Conservation (phyloP, 1,284 basidiomycete species). For the Puccinia polysora region DNA sequence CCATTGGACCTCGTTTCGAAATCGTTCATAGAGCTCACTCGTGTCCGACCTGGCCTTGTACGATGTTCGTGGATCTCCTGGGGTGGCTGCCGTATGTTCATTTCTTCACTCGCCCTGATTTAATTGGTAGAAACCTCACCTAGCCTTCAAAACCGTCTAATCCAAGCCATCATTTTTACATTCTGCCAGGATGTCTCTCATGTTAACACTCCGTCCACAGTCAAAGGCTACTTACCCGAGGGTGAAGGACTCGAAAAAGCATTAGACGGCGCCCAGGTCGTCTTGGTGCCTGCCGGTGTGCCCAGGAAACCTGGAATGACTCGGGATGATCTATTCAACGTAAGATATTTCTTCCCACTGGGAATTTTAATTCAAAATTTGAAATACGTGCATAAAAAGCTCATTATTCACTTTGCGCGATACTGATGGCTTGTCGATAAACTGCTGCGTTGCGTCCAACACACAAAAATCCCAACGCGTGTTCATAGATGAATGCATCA, state of each 20-base stretch:
- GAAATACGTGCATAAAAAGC: too few species aligned
- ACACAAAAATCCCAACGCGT: too few species aligned
- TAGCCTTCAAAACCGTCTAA: not conserved
- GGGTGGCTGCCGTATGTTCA: constrained; percentile 69
- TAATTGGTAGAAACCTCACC: too few species aligned
- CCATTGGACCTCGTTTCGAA: too few species aligned
- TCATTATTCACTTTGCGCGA: too few species aligned
- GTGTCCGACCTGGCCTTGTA: constrained; percentile 67
- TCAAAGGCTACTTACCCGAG: constrained; percentile 56
- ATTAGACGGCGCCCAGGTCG: constrained; percentile 76
- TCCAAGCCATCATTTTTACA: not conserved
- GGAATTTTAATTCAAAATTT: too few species aligned
- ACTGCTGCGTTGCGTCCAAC: too few species aligned
- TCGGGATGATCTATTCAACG: constrained; percentile 91
- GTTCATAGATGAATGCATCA: constrained; percentile 97
- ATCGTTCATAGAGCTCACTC: constrained; percentile 43
- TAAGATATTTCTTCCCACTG: constrained; percentile 51
- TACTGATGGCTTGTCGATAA: too few species aligned
- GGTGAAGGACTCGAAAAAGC: constrained; percentile 72
- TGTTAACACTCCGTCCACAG: constrained; percentile 55
- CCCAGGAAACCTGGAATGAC: constrained; percentile 87
- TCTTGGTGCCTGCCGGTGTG: constrained; percentile 95
- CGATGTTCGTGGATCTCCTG: constrained; percentile 95
- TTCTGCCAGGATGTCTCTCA: constrained; percentile 52
- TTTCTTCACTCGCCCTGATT: too few species aligned